Percentiles rank a stretch among this genome's conserved stretches.
Evolutionary conservation across 805 yeast genomes (phyloP).

Genomic region (Spathaspora passalidarum): DNA sequence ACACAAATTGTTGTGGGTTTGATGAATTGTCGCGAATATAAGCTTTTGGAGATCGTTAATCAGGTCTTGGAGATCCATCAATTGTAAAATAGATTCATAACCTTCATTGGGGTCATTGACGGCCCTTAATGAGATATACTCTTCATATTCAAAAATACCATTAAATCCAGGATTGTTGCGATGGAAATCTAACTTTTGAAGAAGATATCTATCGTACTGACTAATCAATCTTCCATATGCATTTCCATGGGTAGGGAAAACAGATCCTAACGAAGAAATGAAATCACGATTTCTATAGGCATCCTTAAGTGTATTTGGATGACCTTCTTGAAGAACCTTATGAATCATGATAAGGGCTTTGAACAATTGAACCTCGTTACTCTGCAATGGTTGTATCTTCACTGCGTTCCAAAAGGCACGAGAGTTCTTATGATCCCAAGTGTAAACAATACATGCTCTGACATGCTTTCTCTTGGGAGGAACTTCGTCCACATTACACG

Average conservation of each 20-base stretch:
- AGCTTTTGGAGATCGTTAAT: conserved; percentile 75
- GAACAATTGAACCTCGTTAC: conserved; percentile 80
- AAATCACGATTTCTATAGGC: conserved; percentile 78
- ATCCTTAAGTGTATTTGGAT: conserved; percentile 75
- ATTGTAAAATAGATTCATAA: conserved; percentile 80
- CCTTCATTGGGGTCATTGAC: conserved; percentile 96
- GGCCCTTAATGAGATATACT: conserved; percentile 80
- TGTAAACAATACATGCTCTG: conserved; percentile 89
- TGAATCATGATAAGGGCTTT: conserved; percentile 84
- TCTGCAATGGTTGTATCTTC: conserved; percentile 73
- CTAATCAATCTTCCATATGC: conserved; percentile 71
- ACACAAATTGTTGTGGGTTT: conserved; percentile 64
- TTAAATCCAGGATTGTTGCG: conserved; percentile 82
- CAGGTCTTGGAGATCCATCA: conserved; percentile 81
- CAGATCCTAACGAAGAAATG: conserved; percentile 68
- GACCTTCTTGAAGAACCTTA: conserved; percentile 98
- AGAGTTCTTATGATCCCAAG: conserved; percentile 92
- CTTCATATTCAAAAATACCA: conserved; percentile 95
- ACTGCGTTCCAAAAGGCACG: conserved; percentile 82
- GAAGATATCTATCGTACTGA: conserved; percentile 69
- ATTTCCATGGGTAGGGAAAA: conserved; percentile 39
- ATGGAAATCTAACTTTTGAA: conserved; percentile 79
- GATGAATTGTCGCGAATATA: conserved; percentile 67
- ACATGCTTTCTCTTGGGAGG: conserved; percentile 97
- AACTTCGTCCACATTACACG: conserved; percentile 79